Evolutionary conservation across 139 green algal species (phyloP).

Genomic region (Yamagishiella unicocca): DNA sequence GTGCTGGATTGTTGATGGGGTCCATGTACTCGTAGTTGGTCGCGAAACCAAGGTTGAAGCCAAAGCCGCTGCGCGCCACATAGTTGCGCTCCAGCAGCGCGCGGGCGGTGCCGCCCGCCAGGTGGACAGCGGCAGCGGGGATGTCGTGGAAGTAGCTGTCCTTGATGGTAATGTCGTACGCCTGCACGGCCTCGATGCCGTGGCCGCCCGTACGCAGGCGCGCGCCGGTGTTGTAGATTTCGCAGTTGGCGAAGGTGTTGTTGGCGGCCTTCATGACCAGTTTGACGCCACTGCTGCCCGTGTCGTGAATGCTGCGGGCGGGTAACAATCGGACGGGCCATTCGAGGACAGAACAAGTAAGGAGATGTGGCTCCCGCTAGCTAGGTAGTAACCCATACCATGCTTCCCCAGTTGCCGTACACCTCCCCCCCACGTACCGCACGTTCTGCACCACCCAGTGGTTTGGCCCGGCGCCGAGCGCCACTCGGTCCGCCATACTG

Average conservation of each 20-base stretch:
- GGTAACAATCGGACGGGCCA: no score
- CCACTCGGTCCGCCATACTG: neutral
- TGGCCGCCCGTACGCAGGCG: slow-evolving; percentile 29
- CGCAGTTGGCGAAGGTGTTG: slow-evolving; percentile 28
- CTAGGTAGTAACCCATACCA: no score
- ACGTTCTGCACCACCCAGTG: slow-evolving; percentile 18
- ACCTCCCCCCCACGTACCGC: neutral
- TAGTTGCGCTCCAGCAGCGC: slow-evolving; percentile 35
- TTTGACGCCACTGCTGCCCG: slow-evolving; percentile 37
- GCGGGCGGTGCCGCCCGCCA: slow-evolving; percentile 27
- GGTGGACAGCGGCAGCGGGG: slow-evolving; percentile 24
- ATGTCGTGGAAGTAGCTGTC: slow-evolving; percentile 53
- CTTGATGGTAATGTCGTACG: slow-evolving; percentile 26
- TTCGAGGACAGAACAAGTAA: no score
- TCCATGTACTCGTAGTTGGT: slow-evolving; percentile 47
- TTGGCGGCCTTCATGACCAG: slow-evolving; percentile 32
- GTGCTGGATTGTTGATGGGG: slow-evolving; percentile 7
- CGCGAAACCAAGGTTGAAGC: slow-evolving; percentile 43
- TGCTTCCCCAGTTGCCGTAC: neutral
- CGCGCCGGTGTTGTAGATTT: slow-evolving; percentile 33
- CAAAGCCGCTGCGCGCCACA: slow-evolving; percentile 8
- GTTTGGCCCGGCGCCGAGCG: neutral
- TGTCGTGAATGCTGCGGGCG: slow-evolving; percentile 42
- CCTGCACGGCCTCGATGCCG: slow-evolving; percentile 38
- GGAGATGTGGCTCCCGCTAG: no score